These are phyloP conservation scores for Geotrichum europaeum DNA, from an alignment of 1,139 yeast genomes.

Conservation along the genomic window DNA sequence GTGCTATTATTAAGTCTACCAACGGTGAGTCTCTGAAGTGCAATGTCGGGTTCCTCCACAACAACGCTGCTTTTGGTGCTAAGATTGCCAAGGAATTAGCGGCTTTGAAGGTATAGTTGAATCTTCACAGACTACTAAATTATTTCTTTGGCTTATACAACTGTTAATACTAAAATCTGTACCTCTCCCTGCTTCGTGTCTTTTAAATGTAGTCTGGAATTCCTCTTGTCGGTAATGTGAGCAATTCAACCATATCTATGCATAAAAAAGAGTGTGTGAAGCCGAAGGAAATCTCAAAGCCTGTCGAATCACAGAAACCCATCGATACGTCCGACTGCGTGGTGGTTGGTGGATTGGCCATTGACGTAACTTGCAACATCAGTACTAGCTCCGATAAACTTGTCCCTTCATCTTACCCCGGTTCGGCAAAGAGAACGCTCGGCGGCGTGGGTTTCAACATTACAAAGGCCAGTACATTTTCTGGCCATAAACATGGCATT, in stretches of 20 bases:
- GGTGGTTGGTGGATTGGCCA: conserved; percentile 70
- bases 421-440: conserved; percentile 47
- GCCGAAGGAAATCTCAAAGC: neutral
- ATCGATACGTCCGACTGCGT: conserved; percentile 26
- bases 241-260: neutral
- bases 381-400: conserved; percentile 25
- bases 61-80: conserved; percentile 67
- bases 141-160: neutral
- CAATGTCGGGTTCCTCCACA: conserved; percentile 68
- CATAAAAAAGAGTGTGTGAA: neutral
- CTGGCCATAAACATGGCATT: conserved; percentile 21
- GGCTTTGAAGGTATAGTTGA: conserved; percentile 34
- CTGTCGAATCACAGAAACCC: neutral
- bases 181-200: neutral
- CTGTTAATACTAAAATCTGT: conserved; percentile 3
- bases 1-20: conserved; percentile 59
- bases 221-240: neutral
- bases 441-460: conserved; percentile 89
- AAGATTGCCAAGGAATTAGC: conserved; percentile 55
- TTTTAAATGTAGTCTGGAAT: conserved; percentile 1
- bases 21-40: conserved; percentile 64
- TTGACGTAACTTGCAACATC: conserved; percentile 54
- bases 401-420: conserved; percentile 69
- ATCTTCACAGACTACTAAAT: neutral
- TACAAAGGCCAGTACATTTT: conserved; percentile 46